Evolutionary conservation across 148 eudicot genomes (phyloP), one percentile per base, ranked within the genome.

Genomic region (Dysphania ambrosioides): DNA sequence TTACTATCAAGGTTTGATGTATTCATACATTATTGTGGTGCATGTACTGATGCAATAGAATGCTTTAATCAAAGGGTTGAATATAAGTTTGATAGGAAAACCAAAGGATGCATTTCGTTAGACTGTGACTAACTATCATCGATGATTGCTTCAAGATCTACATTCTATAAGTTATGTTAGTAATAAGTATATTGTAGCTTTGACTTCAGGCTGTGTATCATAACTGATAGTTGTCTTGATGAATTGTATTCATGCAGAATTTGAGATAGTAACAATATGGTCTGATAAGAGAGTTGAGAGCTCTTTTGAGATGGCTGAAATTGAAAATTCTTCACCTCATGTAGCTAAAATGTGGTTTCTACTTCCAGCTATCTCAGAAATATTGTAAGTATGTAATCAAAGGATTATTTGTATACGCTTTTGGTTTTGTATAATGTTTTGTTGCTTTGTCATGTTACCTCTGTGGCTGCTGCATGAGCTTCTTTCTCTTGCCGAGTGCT

Each of bases 231-330:
- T 47, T 47, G 53, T 79, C 36, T 58, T 60, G 32, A 63, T 80
- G 77, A 66, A n/a, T 67, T 23, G 36, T 69, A 78, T 74, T 70
- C 40, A 24, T 82, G 78, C 86, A 93, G 98, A 91, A 72, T 84
- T 91, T 87, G 89, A 91, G 71, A 75, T 93, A 77, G 80, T 87
- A 51, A 68, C 86, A 55, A 75, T 85, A 69, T 91, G 98, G 98
- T 76, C 81, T 12, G 90, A 87, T 79, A 91, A 79, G 83, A 88
- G 83, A 21, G 76, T 88, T 78, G 87, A 86, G 76, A 93, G 95
- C 78, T 93, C 98, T 23, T 79, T 91, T 58, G 98, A 93, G 83
- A 93, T 93, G 98, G 98, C 98, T 87, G 97, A 93, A 83, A 72
- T 91, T 79, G 98, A 93, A 82, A 93, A 93, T 83, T 89, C 90